Percentiles rank a stretch among this genome's conserved stretches.
Conservation (phyloP, 345 rosid genomes). For the Syzygium oleosum region DNA sequence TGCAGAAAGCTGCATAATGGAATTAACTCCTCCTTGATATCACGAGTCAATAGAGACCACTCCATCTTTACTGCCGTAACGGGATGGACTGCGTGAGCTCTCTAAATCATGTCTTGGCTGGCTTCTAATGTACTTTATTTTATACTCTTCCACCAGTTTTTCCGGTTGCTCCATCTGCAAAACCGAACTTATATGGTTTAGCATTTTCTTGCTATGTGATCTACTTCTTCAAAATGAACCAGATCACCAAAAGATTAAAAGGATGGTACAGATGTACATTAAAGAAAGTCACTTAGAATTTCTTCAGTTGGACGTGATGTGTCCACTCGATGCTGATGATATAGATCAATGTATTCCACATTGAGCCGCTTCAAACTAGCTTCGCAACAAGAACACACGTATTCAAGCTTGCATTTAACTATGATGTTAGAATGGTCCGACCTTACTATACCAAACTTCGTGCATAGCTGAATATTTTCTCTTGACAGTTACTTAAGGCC, state of each 20-base stretch:
- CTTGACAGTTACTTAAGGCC: conserved; percentile 23
- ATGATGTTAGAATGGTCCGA: neutral
- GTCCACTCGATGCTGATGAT: conserved; percentile 47
- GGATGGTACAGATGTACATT: neutral
- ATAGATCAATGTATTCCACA: conserved; percentile 42
- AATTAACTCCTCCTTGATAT: conserved; percentile 33
- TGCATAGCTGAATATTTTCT: no score
- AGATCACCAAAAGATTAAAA: neutral
- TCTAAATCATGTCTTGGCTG: conserved; percentile 9
- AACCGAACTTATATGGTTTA: neutral
- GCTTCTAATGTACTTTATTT: conserved; percentile 40
- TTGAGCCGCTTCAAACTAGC: conserved; percentile 49
- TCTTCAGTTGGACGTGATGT: conserved; percentile 24
- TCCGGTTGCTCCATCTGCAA: conserved; percentile 44
- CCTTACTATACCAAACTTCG: conserved; percentile 16
- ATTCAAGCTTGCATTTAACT: conserved; percentile 37
- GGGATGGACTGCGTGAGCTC: conserved; percentile 43
- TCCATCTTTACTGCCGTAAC: conserved; percentile 53
- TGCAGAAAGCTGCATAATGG: conserved; percentile 45
- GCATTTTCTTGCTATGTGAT: neutral
- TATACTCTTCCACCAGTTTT: conserved; percentile 48
- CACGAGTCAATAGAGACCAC: no score
- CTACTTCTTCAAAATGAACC: neutral
- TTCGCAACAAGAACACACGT: conserved; percentile 42
- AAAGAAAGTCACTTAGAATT: conserved; percentile 20